Evolutionary conservation across 2,329 filamentous ascomycete genomes (phyloP).

Genomic region (Botrytis byssoidea): DNA sequence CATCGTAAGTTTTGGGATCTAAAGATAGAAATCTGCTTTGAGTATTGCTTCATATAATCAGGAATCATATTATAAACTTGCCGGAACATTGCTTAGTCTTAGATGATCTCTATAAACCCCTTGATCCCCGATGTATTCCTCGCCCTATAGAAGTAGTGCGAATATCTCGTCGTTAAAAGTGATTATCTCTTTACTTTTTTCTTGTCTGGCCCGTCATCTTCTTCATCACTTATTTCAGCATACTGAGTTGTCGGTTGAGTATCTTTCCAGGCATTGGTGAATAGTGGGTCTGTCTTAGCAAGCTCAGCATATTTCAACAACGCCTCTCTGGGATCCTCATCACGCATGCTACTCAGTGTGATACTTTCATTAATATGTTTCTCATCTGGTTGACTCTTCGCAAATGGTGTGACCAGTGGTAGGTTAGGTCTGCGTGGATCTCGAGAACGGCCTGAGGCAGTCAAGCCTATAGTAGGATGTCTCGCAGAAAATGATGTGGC

Average conservation of each 20-base stretch:
- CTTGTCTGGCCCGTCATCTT: conserved; percentile 66
- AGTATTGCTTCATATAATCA: conserved; percentile 4
- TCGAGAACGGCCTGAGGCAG: conserved; percentile 70
- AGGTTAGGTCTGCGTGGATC: conserved; percentile 86
- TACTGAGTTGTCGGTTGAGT: conserved; percentile 94
- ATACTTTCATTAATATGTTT: conserved; percentile 86
- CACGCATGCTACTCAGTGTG: conserved; percentile 85
- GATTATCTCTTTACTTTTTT: conserved; percentile 37
- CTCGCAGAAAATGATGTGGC: conserved; percentile 53
- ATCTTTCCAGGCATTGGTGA: conserved; percentile 88
- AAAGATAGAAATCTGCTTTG: neutral
- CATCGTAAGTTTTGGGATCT: neutral
- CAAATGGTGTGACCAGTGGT: conserved; percentile 82
- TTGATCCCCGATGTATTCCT: neutral
- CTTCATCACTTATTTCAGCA: conserved; percentile 83
- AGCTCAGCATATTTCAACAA: conserved; percentile 92
- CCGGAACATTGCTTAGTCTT: neutral
- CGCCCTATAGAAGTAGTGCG: neutral
- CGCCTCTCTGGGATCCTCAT: conserved; percentile 93
- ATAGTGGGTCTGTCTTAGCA: conserved; percentile 88
- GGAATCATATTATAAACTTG: conserved; percentile 8
- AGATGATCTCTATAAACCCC: neutral
- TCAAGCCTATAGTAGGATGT: conserved; percentile 70
- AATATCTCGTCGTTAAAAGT: neutral
- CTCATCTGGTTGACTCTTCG: conserved; percentile 85